phyloP scores from a whole-genome alignment of 1,139 yeast genomes.

The Geotrichum candidum region DNA sequence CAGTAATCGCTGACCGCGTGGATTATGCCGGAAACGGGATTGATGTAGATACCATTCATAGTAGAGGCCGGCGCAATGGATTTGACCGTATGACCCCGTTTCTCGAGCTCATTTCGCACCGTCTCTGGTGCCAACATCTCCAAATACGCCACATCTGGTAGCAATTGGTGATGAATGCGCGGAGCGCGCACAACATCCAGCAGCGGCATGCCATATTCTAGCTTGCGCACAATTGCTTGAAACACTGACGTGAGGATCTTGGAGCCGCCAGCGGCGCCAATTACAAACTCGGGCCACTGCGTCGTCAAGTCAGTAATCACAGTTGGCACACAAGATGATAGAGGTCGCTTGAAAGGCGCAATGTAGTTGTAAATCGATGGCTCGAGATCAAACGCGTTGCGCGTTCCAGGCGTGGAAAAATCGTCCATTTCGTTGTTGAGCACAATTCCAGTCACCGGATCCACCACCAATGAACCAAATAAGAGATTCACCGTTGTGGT shows the following conservation, averaged over 20 bases:
- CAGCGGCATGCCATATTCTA: conserved; percentile 52
- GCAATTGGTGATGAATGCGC: conserved; percentile 79
- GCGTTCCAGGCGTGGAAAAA: conserved; percentile 63
- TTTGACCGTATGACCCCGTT: conserved; percentile 40
- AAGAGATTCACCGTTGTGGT: conserved; percentile 86
- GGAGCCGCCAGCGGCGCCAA: conserved; percentile 96
- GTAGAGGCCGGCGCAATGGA: conserved; percentile 41
- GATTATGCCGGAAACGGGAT: conserved; percentile 36
- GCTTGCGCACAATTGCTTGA: conserved; percentile 66
- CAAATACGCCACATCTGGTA: conserved; percentile 62
- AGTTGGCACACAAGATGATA: conserved; percentile 78
- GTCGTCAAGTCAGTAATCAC: conserved; percentile 48
- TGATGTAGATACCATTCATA: conserved; percentile 44
- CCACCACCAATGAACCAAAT: conserved; percentile 80
- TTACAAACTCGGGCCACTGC: conserved; percentile 53
- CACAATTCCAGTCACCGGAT: conserved; percentile 72
- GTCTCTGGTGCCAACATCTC: conserved; percentile 47
- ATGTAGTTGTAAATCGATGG: conserved; percentile 79
- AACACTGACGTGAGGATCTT: conserved; percentile 79
- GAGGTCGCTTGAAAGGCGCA: conserved; percentile 70
- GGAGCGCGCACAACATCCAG: conserved; percentile 71
- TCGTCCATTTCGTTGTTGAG: conserved; percentile 95
- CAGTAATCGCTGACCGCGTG: conserved; percentile 54
- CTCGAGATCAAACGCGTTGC: conserved; percentile 71
- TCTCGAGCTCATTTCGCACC: conserved; percentile 31